These are phyloP conservation scores for Bondarzewia mesenterica DNA, from an alignment of 1,284 basidiomycete genomes.

Conservation along the genomic window DNA sequence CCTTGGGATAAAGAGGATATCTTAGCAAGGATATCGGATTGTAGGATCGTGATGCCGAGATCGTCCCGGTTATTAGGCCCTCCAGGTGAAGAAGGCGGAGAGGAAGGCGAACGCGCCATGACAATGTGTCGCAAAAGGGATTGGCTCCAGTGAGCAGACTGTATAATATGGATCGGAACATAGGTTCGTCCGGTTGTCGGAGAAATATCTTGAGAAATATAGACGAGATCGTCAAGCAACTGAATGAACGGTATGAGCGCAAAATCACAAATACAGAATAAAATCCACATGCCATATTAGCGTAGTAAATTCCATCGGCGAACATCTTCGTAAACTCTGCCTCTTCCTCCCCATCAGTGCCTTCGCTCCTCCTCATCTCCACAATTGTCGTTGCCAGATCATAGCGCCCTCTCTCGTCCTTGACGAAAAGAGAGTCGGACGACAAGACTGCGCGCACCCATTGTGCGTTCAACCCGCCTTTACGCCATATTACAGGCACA, in stretches of 20 bases:
- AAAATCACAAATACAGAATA: constrained; percentile 6
- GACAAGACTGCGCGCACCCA: constrained; percentile 75
- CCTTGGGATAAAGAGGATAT: constrained; percentile 14
- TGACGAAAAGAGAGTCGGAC: constrained; percentile 77
- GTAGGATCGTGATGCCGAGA: constrained; percentile 46
- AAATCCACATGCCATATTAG: constrained; percentile 68
- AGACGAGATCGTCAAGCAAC: constrained; percentile 71
- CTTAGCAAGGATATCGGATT: constrained; percentile 37
- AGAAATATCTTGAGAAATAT: constrained; percentile 66
- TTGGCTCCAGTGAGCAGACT: constrained; percentile 74
- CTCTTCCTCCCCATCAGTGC: constrained; percentile 50
- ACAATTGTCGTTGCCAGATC: constrained; percentile 70
- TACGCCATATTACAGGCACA: constrained; percentile 53
- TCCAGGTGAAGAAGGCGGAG: constrained; percentile 30
- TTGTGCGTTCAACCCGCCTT: constrained; percentile 59
- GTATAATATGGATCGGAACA: constrained; percentile 59
- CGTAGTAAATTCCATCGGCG: constrained; percentile 76
- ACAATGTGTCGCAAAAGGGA: constrained; percentile 55
- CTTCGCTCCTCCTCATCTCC: constrained; percentile 55
- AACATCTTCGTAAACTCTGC: constrained; percentile 68
- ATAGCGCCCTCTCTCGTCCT: constrained; percentile 76
- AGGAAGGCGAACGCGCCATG: constrained; percentile 31
- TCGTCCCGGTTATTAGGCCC: constrained; percentile 35
- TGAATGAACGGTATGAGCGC: constrained; percentile 22
- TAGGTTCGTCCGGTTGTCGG: constrained; percentile 62